Conservation (phyloP, 192 early-diverging fungal genomes). For the Linnemannia exigua region DNA sequence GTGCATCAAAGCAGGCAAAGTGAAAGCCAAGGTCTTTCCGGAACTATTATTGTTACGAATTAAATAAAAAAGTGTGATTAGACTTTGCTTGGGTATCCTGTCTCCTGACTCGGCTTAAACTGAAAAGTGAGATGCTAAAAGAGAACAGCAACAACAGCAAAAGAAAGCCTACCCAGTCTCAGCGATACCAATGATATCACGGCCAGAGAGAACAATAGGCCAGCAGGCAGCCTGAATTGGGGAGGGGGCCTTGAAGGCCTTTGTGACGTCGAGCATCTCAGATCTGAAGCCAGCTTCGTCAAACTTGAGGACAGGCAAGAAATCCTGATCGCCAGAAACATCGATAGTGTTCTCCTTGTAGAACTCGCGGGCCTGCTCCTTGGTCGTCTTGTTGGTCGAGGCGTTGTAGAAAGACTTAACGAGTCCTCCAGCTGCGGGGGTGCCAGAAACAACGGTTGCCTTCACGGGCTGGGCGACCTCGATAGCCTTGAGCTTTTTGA, state of each 20-base stretch:
- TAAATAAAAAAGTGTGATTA: background rate
- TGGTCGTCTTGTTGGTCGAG: constrained; percentile 54
- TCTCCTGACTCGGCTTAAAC: background rate
- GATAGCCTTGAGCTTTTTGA: constrained; percentile 55
- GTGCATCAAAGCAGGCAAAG: constrained; percentile 89
- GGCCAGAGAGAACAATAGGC: constrained; percentile 85
- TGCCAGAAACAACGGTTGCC: constrained; percentile 40
- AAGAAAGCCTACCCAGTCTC: constrained; percentile 82
- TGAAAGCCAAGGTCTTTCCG: constrained; percentile 96
- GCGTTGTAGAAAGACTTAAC: constrained; percentile 56
- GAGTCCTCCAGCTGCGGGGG: constrained; percentile 58
- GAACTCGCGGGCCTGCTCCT: constrained; percentile 57
- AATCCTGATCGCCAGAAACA: constrained; percentile 66
- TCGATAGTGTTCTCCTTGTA: constrained; percentile 65
- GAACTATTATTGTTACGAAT: constrained; percentile 56
- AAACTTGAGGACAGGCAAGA: constrained; percentile 82
- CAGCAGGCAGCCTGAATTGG: constrained; percentile 96
- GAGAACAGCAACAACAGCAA: background rate
- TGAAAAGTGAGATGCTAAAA: constrained; percentile 10
- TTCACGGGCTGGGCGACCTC: constrained; percentile 37
- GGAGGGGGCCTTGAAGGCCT: constrained; percentile 86
- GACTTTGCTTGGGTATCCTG: no score
- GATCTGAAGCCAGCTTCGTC: constrained; percentile 77
- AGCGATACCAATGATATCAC: constrained; percentile 95
- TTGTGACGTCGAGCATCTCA: constrained; percentile 73